Conservation (phyloP, 306 rosid genomes). For the Astragalus glycyphyllos region DNA sequence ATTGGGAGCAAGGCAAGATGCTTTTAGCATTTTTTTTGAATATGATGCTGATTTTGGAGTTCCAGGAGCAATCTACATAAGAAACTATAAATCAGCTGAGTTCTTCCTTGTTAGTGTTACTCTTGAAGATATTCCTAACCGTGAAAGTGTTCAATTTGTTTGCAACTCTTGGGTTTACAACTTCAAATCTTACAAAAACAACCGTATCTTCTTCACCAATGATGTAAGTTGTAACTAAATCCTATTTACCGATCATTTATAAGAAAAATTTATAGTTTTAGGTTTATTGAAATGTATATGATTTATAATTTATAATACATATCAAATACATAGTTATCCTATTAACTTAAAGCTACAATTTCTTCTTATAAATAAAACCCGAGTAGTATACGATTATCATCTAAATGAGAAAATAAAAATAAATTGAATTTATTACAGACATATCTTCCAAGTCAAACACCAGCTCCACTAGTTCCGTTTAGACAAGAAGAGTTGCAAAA, state of each 20-base stretch:
- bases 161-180: slow-evolving; percentile 80
- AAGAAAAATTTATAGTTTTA: no score
- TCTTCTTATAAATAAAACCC: no score
- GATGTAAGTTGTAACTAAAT: slow-evolving; percentile 42
- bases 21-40: slow-evolving; percentile 56
- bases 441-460: slow-evolving; percentile 73
- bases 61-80: slow-evolving; percentile 63
- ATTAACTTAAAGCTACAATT: no score
- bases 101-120: slow-evolving; percentile 69
- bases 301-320: no score
- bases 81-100: slow-evolving; percentile 46
- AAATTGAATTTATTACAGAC: slow-evolving; percentile 39
- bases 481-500: slow-evolving; percentile 56
- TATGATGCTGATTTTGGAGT: slow-evolving; percentile 57
- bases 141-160: slow-evolving; percentile 55
- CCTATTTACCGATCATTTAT: no score
- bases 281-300: no score
- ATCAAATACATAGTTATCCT: no score
- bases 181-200: slow-evolving; percentile 31
- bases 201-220: slow-evolving; percentile 69
- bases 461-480: slow-evolving; percentile 49
- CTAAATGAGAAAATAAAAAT: not conserved
- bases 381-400: no score
- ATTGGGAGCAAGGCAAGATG: slow-evolving; percentile 49
- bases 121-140: slow-evolving; percentile 61